These are phyloP conservation scores for Podospora fimiseda DNA, from an alignment of 495 filamentous ascomycete species.

Conservation along the genomic window DNA sequence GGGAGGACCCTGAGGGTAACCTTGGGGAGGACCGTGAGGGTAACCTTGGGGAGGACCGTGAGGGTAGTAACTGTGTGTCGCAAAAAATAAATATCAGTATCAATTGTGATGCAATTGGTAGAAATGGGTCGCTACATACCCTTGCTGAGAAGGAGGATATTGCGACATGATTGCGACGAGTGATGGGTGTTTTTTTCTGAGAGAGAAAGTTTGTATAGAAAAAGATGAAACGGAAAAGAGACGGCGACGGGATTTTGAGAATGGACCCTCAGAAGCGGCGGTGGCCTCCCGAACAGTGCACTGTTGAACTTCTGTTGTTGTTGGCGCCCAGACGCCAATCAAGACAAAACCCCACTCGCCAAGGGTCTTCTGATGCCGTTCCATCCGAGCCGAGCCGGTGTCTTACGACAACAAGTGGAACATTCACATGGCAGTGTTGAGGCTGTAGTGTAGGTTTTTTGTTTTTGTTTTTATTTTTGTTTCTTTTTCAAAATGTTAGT, in stretches of 20 bases:
- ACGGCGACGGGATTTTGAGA: not conserved
- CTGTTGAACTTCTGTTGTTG: not conserved
- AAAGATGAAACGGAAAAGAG: not conserved
- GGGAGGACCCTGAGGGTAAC: slow-evolving; percentile 9
- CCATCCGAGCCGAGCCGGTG: not conserved
- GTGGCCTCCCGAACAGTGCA: not conserved
- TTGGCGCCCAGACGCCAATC: not conserved
- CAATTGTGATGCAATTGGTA: not conserved
- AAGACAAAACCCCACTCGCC: not conserved
- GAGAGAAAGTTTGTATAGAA: not conserved
- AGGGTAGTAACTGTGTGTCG: slow-evolving; percentile 2
- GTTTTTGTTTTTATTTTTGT: too few species aligned
- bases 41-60: slow-evolving; percentile 2
- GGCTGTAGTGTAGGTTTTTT: too few species aligned
- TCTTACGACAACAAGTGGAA: too few species aligned
- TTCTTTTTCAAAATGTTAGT: too few species aligned
- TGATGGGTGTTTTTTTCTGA: not conserved
- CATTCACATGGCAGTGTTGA: too few species aligned
- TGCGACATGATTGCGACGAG: not conserved
- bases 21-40: slow-evolving; percentile 2
- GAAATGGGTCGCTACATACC: slow-evolving; percentile 1
- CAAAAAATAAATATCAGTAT: not conserved
- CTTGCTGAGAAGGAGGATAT: slow-evolving; percentile 4
- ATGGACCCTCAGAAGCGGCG: not conserved
- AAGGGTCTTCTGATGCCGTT: not conserved